These are phyloP conservation scores for Fusarium sp. DNA, from an alignment of 2,329 filamentous ascomycete genomes.

Conservation along the genomic window DNA sequence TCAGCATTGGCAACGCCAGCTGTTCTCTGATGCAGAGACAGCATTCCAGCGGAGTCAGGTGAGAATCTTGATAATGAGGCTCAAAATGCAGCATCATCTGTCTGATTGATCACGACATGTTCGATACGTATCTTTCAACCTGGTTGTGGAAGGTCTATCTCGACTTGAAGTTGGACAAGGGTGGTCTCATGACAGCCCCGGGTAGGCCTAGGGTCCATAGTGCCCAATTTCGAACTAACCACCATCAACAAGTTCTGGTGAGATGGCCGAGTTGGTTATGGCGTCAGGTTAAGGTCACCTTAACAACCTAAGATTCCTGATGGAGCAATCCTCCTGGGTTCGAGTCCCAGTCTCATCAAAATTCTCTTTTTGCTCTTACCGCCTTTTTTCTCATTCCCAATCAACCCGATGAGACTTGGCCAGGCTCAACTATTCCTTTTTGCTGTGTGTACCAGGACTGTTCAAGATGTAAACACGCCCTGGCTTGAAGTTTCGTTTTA, in stretches of 20 bases:
- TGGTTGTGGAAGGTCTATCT: background rate
- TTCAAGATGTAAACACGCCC: no score
- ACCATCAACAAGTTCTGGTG: slow-evolving; percentile 28
- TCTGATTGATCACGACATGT: background rate
- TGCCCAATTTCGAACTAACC: background rate
- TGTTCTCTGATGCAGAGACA: background rate
- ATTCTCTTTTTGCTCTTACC: slow-evolving; percentile 8
- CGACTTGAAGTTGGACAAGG: no score
- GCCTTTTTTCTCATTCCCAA: no score
- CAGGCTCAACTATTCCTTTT: background rate
- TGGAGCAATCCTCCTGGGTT: slow-evolving; percentile 48
- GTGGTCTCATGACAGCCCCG: background rate
- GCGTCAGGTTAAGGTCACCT: slow-evolving; percentile 47
- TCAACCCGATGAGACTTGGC: no score
- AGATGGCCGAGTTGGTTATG: slow-evolving; percentile 49
- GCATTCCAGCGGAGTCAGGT: background rate
- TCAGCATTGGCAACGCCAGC: background rate
- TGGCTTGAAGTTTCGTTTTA: background rate
- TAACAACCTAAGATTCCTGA: slow-evolving; percentile 44
- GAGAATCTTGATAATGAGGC: background rate
- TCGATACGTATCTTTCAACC: background rate
- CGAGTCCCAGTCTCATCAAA: slow-evolving; percentile 48
- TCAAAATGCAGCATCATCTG: background rate
- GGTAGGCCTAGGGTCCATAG: background rate
- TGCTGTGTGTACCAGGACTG: background rate